Evolutionary conservation across 352 stramenopile species (phyloP).

Genomic region (Phytopythium sindhum): DNA sequence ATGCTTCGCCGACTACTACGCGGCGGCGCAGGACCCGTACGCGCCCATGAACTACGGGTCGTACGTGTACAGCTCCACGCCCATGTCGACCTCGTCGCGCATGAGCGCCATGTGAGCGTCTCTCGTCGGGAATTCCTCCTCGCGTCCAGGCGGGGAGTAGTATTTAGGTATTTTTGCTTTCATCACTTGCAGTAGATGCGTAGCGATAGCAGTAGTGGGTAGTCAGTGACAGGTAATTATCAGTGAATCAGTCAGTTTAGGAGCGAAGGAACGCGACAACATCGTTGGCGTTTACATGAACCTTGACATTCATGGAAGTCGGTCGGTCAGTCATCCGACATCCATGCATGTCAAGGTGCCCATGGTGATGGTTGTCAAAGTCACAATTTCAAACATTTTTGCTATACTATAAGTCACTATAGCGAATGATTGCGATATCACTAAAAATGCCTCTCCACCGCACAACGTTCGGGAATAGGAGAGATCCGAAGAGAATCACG

Average conservation of each 20-base stretch:
- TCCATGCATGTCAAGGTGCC: too few species aligned
- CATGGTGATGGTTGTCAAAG: background rate
- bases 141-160: background rate
- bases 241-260: background rate
- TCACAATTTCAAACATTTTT: background rate
- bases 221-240: background rate
- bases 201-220: background rate
- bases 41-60: constrained; percentile 16
- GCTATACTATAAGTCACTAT: background rate
- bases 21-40: constrained; percentile 26
- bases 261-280: too few species aligned
- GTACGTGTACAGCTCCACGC: constrained; percentile 20
- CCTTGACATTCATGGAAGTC: too few species aligned
- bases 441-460: background rate
- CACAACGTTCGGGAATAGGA: background rate
- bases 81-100: constrained; percentile 25
- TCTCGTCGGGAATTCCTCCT: background rate
- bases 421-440: background rate
- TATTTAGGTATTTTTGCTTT: constrained; percentile 2
- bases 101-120: constrained; percentile 21
- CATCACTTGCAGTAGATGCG: background rate
- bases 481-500: too few species aligned
- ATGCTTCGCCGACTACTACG: constrained; percentile 80
- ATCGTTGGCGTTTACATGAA: too few species aligned
- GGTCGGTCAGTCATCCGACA: too few species aligned